phyloP scores from a whole-genome alignment of 1,284 basidiomycete genomes.

The Apiotrichum sp. region DNA sequence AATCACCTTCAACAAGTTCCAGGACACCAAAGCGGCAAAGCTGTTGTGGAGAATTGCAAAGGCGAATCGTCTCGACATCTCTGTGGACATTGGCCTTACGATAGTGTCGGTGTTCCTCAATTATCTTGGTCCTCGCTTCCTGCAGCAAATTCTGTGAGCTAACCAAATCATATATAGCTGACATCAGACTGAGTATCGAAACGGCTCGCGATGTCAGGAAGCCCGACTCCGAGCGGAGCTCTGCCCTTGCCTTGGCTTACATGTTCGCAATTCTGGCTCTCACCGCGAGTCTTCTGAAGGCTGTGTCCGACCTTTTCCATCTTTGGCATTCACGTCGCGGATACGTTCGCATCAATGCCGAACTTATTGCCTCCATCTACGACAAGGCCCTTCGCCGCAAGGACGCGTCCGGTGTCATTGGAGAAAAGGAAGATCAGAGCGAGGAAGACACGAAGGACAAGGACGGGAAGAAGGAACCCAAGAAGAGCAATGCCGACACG shows the following conservation, averaged over 20 bases:
- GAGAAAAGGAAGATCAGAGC: constrained; percentile 49
- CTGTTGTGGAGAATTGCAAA: constrained; percentile 60
- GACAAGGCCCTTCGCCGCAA: constrained; percentile 81
- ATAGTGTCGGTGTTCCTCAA: constrained; percentile 61
- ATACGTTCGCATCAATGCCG: constrained; percentile 60
- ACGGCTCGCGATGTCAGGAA: neutral
- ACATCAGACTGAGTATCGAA: neutral
- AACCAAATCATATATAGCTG: neutral
- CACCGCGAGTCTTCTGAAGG: constrained; percentile 55
- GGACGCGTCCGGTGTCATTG: constrained; percentile 71
- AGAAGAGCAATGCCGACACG: constrained; percentile 40
- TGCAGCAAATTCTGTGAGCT: constrained; percentile 47
- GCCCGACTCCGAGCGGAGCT: neutral
- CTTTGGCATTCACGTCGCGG: constrained; percentile 72
- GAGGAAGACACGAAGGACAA: constrained; percentile 16
- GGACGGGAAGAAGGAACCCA: constrained; percentile 42
- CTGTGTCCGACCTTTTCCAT: constrained; percentile 67
- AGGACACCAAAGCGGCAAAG: constrained; percentile 30
- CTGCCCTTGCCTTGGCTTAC: constrained; percentile 52
- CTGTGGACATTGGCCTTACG: constrained; percentile 62
- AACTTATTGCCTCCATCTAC: constrained; percentile 73
- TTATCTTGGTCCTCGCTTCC: constrained; percentile 51
- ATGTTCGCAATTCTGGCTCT: constrained; percentile 66
- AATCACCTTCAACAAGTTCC: constrained; percentile 58
- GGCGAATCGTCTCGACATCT: constrained; percentile 66